These are phyloP conservation scores for Alopecurus myosuroides DNA, from an alignment of 176 grass and related monocot genomes.

Conservation along the genomic window DNA sequence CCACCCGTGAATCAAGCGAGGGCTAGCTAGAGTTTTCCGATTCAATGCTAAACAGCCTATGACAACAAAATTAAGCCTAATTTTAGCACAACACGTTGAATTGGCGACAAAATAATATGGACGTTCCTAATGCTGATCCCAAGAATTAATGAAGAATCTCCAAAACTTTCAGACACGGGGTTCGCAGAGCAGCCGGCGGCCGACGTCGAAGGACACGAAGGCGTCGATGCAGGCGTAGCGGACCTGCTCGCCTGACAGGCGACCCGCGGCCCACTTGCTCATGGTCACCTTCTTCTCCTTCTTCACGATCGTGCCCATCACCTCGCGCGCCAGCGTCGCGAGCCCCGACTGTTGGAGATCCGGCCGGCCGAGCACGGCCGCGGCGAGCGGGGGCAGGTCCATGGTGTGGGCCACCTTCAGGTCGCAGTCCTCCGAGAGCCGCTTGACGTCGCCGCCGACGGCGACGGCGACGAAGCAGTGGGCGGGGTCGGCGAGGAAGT, in stretches of 20 bases:
- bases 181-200: not conserved
- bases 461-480: constrained; percentile 48
- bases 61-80: too few species aligned
- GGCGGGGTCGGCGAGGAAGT: constrained; percentile 32
- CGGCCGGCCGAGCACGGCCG: not conserved
- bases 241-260: constrained; percentile 34
- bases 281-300: constrained; percentile 25
- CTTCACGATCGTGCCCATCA: constrained; percentile 21
- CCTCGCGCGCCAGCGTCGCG: constrained; percentile 12
- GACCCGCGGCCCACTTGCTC: constrained; percentile 24
- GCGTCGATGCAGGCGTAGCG: constrained; percentile 50
- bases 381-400: constrained; percentile 17
- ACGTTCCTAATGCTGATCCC: too few species aligned
- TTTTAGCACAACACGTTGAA: too few species aligned
- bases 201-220: constrained; percentile 57
- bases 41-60: too few species aligned
- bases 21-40: too few species aligned
- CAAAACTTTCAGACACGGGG: not conserved
- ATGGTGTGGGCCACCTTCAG: not conserved
- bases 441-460: constrained; percentile 14
- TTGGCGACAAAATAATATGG: too few species aligned
- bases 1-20: too few species aligned
- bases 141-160: too few species aligned
- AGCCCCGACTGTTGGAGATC: constrained; percentile 26
- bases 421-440: constrained; percentile 8